Base-by-base conservation (phyloP, 2,329 filamentous ascomycete species). In the Dactylellina haptotyla region DNA sequence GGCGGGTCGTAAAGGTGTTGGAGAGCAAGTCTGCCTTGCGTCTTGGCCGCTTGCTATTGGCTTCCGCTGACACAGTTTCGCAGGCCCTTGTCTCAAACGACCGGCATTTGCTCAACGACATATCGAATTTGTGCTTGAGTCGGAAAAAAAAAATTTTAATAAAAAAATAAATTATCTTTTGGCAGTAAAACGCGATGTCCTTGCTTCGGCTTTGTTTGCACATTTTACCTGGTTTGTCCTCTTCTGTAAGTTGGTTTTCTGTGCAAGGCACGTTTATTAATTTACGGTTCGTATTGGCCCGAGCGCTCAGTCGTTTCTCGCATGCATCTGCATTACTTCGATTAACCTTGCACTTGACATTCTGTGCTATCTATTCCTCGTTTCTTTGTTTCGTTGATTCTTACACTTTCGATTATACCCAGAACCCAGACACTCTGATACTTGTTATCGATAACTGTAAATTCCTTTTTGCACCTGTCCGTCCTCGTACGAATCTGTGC, bases 11-110 rank as follows among this genome's bases (percentile, higher is more conserved):
- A 46, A 43, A 20, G 41, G 6, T 14, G 32, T 34, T 14, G 32
- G 14, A 6, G 32, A 34, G 41, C n/a, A 39, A 69, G 64, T 69
- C 64, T 69, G 64, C 64, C 64, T 69, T 69, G 64, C 64, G 64
- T 25, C 56, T 69, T 69, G 54, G 64, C 64, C 64, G 28, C 5
- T 16, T 23, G 56, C 14, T 14, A 54, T 48, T 53, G 56, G 58
- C 18, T 53, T 34, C 26, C 3, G 20, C 25, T 18, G 16, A 18
- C 28, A 20, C n/a, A 1, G 32, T 45, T n/a, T n/a, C 14, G 30
- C 16, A 14, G 32, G 14, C 37, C 43, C 39, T 25, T 23, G 26
- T n/a, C n/a, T n/a, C n/a, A n/a, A n/a, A n/a, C n/a, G n/a, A n/a
- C n/a, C n/a, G 34, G 10, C 34, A 39, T 39, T 10, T n/a, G 14